A percentile compares a stretch with the other conserved stretches of the same genome.
Evolutionary conservation across 2,329 filamentous ascomycete species (phyloP).

Genomic region (Aspergillus hortae): DNA sequence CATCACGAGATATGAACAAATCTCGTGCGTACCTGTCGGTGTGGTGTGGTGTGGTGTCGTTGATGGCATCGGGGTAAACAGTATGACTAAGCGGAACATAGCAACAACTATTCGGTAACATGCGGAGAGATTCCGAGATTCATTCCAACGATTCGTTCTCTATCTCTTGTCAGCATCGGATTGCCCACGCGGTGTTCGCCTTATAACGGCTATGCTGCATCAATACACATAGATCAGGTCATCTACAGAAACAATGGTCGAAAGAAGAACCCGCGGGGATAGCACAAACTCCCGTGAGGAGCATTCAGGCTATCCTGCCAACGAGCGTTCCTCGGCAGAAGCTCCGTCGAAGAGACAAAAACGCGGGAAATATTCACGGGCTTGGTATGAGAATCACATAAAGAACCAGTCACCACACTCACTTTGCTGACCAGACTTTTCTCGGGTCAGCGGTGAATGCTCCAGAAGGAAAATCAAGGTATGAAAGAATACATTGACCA

Average conservation of each 20-base stretch:
- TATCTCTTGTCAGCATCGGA: no score
- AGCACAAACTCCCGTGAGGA: no score
- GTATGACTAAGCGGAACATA: neutral
- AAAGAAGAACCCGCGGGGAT: no score
- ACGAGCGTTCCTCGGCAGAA: neutral
- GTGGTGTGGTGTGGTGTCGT: no score
- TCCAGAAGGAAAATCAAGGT: conserved; percentile 20
- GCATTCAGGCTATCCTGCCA: neutral
- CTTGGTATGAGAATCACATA: conserved; percentile 13
- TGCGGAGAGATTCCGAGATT: neutral
- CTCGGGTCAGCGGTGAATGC: conserved; percentile 12
- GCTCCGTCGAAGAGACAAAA: conserved; percentile 7
- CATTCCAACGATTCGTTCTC: neutral
- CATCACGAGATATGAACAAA: no score
- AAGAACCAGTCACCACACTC: neutral
- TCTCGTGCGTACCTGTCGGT: no score
- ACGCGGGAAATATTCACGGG: conserved; percentile 20
- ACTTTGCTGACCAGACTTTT: neutral
- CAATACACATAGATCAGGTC: no score
- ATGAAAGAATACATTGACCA: neutral
- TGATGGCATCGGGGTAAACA: no score
- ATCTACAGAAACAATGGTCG: no score
- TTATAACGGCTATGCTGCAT: no score
- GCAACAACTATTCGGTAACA: neutral
- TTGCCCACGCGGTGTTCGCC: no score